Evolutionary conservation across 805 yeast species (phyloP), one percentile per base, ranked within the genome.

Genomic region (Candida odintsovae): DNA sequence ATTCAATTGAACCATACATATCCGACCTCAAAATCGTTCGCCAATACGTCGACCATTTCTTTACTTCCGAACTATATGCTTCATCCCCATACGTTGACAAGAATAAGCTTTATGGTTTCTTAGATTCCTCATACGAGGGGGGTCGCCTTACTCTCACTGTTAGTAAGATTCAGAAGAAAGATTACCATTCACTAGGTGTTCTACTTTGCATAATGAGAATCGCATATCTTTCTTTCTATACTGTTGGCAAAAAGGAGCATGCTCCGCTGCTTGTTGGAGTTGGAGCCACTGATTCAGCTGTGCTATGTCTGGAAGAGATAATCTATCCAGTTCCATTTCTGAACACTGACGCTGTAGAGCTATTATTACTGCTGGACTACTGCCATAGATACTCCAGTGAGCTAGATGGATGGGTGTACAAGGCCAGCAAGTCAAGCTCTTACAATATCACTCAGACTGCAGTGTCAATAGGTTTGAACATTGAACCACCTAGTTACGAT

Each of bases 31-130:
- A 18, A 18, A 4, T 12, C 13, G 44, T 42, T 18, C 25, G 40
- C 33, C n/a, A 36, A 4, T 26, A 23, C 11, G 45, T 43, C 16
- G 25, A 38, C 18, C 45, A 43, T 16, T 43, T 43, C 23, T 43
- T 43, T 20, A 35, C 37, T 4, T 21, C 45, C 18, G 45, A 43
- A 11, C 29, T 43, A 20, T 43, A 38, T 23, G 23, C 28, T 9
- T 18, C n/a, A 2, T 38, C 18, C 18, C 38, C 41, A 3, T 37
- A 23, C 22, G 20, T 43, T 10, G 21, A 38, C 25, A 43, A 20
- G 12, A 38, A 37, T 3, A 8, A 19, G 11, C 15, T 43, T 10
- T 43, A 38, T n/a, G 11, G 22, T 6, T 36, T 15, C 6, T n/a
- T 42, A 18, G 8, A 16, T 11, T n/a, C 13, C 6, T 25, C 25